These are phyloP conservation scores for Myxozyma neglecta DNA, from an alignment of 805 yeast genomes.

Conservation along the genomic window DNA sequence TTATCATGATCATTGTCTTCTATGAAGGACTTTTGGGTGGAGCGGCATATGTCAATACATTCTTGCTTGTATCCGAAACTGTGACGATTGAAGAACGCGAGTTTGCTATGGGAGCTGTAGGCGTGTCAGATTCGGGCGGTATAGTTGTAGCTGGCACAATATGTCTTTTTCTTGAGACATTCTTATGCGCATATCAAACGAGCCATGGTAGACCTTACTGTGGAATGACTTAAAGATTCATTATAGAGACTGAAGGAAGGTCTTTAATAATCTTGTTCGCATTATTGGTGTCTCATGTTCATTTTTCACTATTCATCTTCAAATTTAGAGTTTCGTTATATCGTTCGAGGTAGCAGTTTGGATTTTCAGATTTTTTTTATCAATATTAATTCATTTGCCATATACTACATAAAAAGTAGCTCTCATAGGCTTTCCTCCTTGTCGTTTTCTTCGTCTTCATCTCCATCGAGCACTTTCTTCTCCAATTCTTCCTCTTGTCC, in stretches of 20 bases:
- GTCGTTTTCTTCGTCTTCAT: constrained; percentile 28
- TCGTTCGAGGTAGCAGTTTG: background rate
- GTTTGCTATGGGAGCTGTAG: constrained; percentile 79
- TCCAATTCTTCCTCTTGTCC: constrained; percentile 21
- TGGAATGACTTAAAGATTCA: constrained; percentile 40
- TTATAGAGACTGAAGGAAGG: no score
- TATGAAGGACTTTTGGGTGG: constrained; percentile 93
- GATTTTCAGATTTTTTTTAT: background rate
- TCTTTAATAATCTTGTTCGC: background rate
- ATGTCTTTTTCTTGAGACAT: constrained; percentile 72
- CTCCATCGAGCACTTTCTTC: constrained; percentile 28
- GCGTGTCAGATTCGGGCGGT: constrained; percentile 83
- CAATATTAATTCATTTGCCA: background rate
- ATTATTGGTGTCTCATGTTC: background rate
- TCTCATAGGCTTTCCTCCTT: constrained; percentile 1
- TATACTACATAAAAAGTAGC: background rate
- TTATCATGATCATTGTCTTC: constrained; percentile 62
- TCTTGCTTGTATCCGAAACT: constrained; percentile 68
- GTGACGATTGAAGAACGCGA: constrained; percentile 57
- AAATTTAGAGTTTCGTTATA: background rate
- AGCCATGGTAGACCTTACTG: constrained; percentile 81
- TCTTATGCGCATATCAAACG: constrained; percentile 70
- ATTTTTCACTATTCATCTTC: background rate
- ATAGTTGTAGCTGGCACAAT: constrained; percentile 76
- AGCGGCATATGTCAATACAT: constrained; percentile 84